Evolutionary conservation across 345 rosid genomes (phyloP), one percentile per base, ranked within the genome.

Genomic region (Lumnitzera littorea): DNA sequence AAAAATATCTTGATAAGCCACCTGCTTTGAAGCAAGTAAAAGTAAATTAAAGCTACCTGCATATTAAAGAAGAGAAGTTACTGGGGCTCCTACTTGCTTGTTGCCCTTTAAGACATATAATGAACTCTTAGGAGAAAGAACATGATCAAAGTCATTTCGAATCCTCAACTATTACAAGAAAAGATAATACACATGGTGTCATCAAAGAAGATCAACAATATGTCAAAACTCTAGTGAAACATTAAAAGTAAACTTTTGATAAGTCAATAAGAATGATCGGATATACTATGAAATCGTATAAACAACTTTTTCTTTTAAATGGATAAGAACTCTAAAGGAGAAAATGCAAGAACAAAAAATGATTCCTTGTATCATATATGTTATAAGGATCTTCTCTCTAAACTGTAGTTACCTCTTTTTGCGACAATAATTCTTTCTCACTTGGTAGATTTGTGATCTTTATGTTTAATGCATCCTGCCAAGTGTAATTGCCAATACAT

Each of bases 71-170:
- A 72, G 62, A 67, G 51, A 15, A 24, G 58, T 23, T 41, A 62
- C 13, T 25, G 20, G 29, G 23, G 41, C 63, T 20, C 85, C 73
- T 86, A 88, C 99, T 71, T 83, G 92, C 70, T 88, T 91, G 75
- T 86, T 80, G 72, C 97, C 86, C 89, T 95, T 95, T 73, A 95
- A 75, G 64, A 95, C 88, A 69, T 91, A 95, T 77, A 91, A 76
- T 59, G 99, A 95, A 74, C 99, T 95, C 87, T 95, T 95, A 1
- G 99, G 99, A 52, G 99, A 95, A 69, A 95, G 95, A 61, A 91
- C 97, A 15, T 97, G 99, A 72, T 95, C 99, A 79, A 95, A 95
- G 84, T 95, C 99, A 77, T 91, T 95, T 68, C 97, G 86, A 74
- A 95, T 95, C 86, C 88, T 95, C 56, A 95, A 89, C 99, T 91